phyloP scores from a whole-genome alignment of 768 basidiomycete species.

The Leccinum sublutescens region DNA sequence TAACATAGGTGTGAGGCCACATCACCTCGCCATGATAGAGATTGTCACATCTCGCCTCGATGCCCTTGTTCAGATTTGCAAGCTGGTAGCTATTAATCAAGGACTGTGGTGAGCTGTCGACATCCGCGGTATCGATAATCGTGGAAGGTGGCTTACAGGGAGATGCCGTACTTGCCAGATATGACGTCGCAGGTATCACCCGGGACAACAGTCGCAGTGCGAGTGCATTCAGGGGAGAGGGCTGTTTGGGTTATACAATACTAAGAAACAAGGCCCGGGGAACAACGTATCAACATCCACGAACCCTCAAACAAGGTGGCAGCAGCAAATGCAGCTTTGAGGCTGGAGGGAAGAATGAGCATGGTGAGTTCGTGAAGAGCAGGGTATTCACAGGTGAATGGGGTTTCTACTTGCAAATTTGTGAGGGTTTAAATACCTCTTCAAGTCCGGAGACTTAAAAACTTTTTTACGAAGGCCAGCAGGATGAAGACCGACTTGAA shows the following conservation, averaged over 20 bases:
- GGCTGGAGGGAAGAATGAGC: constrained; percentile 15
- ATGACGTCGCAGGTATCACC: constrained; percentile 67
- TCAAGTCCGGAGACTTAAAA: not conserved
- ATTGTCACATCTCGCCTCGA: constrained; percentile 55
- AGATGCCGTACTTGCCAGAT: constrained; percentile 56
- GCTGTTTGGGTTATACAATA: constrained; percentile 40
- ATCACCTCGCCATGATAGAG: constrained; percentile 48
- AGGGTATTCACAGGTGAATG: not conserved
- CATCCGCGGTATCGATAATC: not conserved
- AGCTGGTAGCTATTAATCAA: constrained; percentile 52
- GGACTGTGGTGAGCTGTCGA: not conserved
- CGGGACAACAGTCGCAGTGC: constrained; percentile 51
- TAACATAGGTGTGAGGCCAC: not conserved
- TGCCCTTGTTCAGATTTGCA: constrained; percentile 41
- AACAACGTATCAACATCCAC: not conserved
- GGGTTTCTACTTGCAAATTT: not conserved
- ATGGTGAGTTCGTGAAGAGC: constrained; percentile 7
- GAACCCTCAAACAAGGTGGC: constrained; percentile 17
- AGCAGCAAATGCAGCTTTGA: constrained; percentile 13
- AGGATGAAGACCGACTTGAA: not conserved
- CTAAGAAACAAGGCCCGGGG: not conserved
- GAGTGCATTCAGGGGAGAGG: constrained; percentile 42
- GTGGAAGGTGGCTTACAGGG: constrained; percentile 47
- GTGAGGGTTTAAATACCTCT: constrained; percentile 18
- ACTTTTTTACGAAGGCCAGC: not conserved